These are phyloP conservation scores for Akebia trifoliata DNA, from an alignment of 164 flowering plant species.

Conservation along the genomic window DNA sequence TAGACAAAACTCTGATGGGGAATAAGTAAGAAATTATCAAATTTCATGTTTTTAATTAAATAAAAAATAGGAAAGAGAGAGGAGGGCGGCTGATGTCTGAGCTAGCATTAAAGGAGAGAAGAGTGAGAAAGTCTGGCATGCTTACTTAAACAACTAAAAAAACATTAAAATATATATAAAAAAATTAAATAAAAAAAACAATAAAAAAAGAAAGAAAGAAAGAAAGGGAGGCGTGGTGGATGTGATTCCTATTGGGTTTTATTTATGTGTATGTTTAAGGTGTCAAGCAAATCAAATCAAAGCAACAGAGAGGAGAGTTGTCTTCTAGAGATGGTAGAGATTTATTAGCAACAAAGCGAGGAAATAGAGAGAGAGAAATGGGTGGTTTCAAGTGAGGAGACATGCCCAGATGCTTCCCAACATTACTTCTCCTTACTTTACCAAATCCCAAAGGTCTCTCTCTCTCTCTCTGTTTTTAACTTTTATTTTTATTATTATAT, in stretches of 20 bases:
- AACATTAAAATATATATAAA: no score
- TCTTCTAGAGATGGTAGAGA: background rate
- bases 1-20: background rate
- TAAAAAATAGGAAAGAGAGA: background rate
- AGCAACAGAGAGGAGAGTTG: background rate
- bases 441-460: slow-evolving; percentile 44
- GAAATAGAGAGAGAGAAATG: slow-evolving; percentile 7
- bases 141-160: no score
- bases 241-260: background rate
- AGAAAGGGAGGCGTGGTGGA: no score
- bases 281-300: background rate
- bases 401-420: slow-evolving; percentile 49
- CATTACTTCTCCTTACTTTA: slow-evolving; percentile 30
- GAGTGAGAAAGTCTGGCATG: background rate
- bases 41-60: background rate
- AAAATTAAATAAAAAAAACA: no score
- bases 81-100: slow-evolving; percentile 7
- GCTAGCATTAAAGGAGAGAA: no score
- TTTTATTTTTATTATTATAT: background rate
- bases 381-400: slow-evolving; percentile 37
- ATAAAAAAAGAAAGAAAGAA: no score
- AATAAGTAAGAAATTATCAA: background rate
- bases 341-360: slow-evolving; percentile 9
- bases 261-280: background rate
- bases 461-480: slow-evolving; percentile 13